phyloP scores from a whole-genome alignment of 352 stramenopile species.

The Thalassiosira ordinaria region DNA sequence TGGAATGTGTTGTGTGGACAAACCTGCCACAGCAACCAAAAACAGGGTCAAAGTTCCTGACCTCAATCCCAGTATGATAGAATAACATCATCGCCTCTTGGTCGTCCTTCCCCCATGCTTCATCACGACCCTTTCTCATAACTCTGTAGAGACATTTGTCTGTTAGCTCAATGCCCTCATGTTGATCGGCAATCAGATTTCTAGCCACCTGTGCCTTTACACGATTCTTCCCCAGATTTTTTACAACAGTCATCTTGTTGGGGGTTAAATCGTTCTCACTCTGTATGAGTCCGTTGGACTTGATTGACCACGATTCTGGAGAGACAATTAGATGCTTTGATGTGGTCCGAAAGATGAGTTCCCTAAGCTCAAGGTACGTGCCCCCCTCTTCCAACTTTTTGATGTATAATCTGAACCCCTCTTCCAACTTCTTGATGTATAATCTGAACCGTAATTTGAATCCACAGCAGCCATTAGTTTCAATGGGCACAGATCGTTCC shows the following conservation, averaged over 20 bases:
- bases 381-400: too few species aligned
- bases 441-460: too few species aligned
- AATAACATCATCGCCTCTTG: slow-evolving; percentile 31
- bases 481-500: too few species aligned
- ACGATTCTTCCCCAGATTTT: slow-evolving; percentile 10
- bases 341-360: slow-evolving; percentile 4
- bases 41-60: neutral
- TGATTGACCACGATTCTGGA: neutral
- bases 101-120: slow-evolving; percentile 10
- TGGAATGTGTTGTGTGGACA: neutral
- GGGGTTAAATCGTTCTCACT: slow-evolving; percentile 6
- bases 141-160: neutral
- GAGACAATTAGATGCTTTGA: slow-evolving; percentile 14
- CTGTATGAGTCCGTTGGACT: slow-evolving; percentile 9
- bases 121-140: slow-evolving; percentile 22
- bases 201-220: neutral
- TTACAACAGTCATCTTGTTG: slow-evolving; percentile 16
- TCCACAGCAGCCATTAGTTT: too few species aligned
- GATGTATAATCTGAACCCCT: too few species aligned
- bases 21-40: slow-evolving; percentile 24
- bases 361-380: too few species aligned
- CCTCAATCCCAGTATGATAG: slow-evolving; percentile 9
- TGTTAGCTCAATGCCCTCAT: neutral
- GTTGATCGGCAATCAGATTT: slow-evolving; percentile 9
- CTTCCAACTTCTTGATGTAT: too few species aligned